Conservation (phyloP, 2,329 filamentous ascomycete genomes). For the Sporothrix luriei region DNA sequence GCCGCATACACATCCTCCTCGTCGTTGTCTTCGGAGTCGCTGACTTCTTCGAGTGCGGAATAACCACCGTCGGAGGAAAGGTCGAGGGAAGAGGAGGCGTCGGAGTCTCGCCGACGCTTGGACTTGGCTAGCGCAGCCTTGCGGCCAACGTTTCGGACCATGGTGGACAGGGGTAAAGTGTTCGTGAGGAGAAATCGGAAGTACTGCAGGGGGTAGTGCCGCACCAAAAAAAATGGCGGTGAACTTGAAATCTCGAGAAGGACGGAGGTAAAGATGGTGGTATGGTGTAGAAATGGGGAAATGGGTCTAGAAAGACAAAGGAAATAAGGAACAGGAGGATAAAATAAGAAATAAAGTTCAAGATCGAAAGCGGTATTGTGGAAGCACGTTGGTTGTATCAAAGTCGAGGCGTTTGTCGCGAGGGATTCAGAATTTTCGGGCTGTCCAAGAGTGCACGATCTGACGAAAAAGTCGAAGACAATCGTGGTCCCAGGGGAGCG, state of each 20-base stretch:
- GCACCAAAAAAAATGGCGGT: slow-evolving; percentile 45
- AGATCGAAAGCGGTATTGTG: slow-evolving; percentile 9
- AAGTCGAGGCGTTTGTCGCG: slow-evolving; percentile 42
- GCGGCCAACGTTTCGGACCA: slow-evolving; percentile 58
- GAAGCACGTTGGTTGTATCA: slow-evolving; percentile 40
- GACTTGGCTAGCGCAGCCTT: slow-evolving; percentile 49
- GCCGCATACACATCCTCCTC: slow-evolving; percentile 75
- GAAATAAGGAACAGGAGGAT: slow-evolving; percentile 22
- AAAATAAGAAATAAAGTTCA: background rate
- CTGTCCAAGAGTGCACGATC: slow-evolving; percentile 27
- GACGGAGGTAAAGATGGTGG: background rate
- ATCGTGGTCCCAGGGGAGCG: slow-evolving; percentile 46
- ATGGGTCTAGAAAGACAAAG: slow-evolving; percentile 31
- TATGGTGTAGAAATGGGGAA: background rate
- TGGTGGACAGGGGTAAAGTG: slow-evolving; percentile 43
- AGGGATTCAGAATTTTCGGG: slow-evolving; percentile 26
- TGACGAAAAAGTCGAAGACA: slow-evolving; percentile 27
- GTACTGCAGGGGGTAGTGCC: slow-evolving; percentile 30
- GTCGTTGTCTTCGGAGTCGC: slow-evolving; percentile 75
- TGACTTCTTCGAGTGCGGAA: slow-evolving; percentile 76
- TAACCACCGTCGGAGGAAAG: slow-evolving; percentile 71
- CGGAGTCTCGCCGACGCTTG: slow-evolving; percentile 55
- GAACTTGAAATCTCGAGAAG: slow-evolving; percentile 33
- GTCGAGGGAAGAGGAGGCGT: slow-evolving; percentile 58
- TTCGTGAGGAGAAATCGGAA: slow-evolving; percentile 16